Base-by-base conservation (phyloP, 2,329 filamentous ascomycete species). In the Aspergillus pseudoglaucus region DNA sequence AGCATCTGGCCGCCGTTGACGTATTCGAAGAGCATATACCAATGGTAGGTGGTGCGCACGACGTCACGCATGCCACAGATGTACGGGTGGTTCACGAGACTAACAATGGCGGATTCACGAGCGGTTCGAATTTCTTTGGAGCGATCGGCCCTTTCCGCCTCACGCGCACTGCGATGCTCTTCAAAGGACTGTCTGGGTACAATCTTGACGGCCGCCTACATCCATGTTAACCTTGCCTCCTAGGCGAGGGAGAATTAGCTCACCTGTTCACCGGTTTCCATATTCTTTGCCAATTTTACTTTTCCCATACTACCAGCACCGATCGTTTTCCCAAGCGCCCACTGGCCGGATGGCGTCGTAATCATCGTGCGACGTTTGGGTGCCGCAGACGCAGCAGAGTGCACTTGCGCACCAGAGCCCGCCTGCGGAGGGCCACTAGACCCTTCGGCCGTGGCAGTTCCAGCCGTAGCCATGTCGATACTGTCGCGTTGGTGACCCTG, bases 21-120 rank as follows among this genome's bases (percentile, higher is more conserved):
- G 68, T 93, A 96, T 73, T 98, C 93, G 64, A 95, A 98, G 45
- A 98, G 83, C 93, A 98, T 98, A 71, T 98, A 98, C 93, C 93
- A 98, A 70, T 98, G 93, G 67, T 96, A 93, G 62, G 93, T 91
- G 44, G 93, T 97, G 49, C 90, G 85, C 48, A 97, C 87, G 22
- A 96, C 90, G 71, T 98, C 93, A 56, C 90, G 84, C 79, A 98
- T 87, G 50, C 88, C 90, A 67, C 93, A 97, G 49, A 98, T 94
- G 64, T 95, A 94, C 12, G 91, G 93, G 62, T 97, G 93, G 63
- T 90, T 89, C 48, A 96, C 80, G 42, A 98, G 82, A 22, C 88
- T 95, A 53, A 96, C 91, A 63, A 98, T 97, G 57, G 93, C 93
- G 38, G 93, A 91, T 69, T 98, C 93, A 63, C 93, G 83, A 37